Conservation (phyloP, 257 asterid species). For the Plantago elongata region DNA sequence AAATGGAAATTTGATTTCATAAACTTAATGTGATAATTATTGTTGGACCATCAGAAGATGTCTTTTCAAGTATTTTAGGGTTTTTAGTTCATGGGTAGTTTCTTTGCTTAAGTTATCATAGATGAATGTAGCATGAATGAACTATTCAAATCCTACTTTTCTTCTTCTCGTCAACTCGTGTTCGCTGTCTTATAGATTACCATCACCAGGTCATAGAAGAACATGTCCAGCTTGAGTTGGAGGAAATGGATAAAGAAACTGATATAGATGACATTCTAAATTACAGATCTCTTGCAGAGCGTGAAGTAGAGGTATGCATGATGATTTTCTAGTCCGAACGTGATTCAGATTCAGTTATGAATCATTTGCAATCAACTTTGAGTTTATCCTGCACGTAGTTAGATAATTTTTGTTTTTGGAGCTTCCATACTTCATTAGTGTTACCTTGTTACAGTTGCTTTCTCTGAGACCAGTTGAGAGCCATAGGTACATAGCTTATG, state of each 20-base stretch:
- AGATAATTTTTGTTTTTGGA: conserved; percentile 1
- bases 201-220: conserved; percentile 58
- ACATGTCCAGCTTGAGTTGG: conserved; percentile 61
- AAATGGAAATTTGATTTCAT: too few relatives aligned
- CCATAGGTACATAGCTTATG: conserved; percentile 17
- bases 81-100: too few relatives aligned
- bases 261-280: conserved; percentile 78
- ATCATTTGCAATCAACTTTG: neutral
- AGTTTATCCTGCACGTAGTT: neutral
- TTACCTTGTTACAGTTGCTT: conserved; percentile 14
- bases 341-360: neutral
- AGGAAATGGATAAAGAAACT: conserved; percentile 81
- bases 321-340: neutral
- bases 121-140: conserved; percentile 7
- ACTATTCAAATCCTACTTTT: conserved; percentile 20
- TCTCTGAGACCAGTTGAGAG: conserved; percentile 12
- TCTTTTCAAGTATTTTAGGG: too few relatives aligned
- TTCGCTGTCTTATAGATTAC: conserved; percentile 8
- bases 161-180: conserved; percentile 9
- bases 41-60: too few relatives aligned
- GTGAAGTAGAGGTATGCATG: conserved; percentile 61
- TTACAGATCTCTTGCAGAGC: conserved; percentile 86
- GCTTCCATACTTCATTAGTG: conserved; percentile 4
- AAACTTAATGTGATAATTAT: too few relatives aligned
- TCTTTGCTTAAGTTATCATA: neutral